A percentile compares a stretch with the other conserved stretches of the same genome.
Evolutionary conservation across 257 asterid species (phyloP).

Genomic region (Dorcoceras hygrometricum): DNA sequence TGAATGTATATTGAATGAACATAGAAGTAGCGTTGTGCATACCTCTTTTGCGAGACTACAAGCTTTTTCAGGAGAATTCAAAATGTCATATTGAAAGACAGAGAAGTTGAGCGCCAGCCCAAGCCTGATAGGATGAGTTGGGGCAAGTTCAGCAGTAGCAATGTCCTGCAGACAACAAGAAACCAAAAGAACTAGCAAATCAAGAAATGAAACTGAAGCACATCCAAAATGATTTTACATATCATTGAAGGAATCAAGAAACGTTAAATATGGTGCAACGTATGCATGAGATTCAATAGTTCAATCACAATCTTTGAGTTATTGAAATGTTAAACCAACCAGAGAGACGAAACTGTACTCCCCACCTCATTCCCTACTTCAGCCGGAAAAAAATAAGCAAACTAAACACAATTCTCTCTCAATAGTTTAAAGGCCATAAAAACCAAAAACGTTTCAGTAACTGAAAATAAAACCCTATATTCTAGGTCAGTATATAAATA

Average conservation of each 20-base stretch:
- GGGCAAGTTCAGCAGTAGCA: slow-evolving; percentile 63
- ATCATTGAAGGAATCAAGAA: not conserved
- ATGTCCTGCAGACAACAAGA: not conserved
- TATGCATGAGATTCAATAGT: not conserved
- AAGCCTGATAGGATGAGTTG: slow-evolving; percentile 76
- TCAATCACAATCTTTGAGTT: not conserved
- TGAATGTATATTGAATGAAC: not conserved
- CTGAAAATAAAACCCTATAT: not conserved
- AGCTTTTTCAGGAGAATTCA: slow-evolving; percentile 60
- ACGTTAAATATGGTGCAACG: not conserved
- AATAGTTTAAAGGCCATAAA: no score
- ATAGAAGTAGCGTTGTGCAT: no score
- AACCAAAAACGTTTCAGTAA: not conserved
- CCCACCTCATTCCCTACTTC: no score
- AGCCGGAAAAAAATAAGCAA: not conserved
- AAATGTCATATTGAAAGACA: slow-evolving; percentile 74
- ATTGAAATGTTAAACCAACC: not conserved
- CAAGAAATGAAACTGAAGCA: not conserved
- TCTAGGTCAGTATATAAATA: not conserved
- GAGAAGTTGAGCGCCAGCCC: slow-evolving; percentile 73
- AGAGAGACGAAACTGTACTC: not conserved
- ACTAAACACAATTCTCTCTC: not conserved
- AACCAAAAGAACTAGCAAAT: not conserved
- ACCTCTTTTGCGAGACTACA: not conserved
- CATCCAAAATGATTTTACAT: not conserved